Conservation (phyloP, 495 filamentous ascomycete genomes). For the Platismatia glauca region DNA sequence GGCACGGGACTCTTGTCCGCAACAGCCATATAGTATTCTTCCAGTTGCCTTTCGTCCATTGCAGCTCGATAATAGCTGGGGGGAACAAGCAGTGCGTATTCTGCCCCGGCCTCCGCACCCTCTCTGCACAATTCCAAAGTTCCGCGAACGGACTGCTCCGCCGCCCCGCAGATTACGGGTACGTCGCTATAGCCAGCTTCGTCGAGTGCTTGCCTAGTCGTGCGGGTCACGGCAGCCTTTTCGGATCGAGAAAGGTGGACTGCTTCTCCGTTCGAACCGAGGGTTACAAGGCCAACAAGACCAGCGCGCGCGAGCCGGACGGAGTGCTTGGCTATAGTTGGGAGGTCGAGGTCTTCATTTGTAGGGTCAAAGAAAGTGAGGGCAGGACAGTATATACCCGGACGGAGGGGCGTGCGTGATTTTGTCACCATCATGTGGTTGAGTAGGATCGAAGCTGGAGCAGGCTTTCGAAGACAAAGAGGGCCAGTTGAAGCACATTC, state of each 20-base stretch:
- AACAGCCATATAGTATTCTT: not conserved
- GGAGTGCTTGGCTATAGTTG: not conserved
- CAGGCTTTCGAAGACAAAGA: not conserved
- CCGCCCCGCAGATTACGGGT: not conserved
- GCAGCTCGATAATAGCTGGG: not conserved
- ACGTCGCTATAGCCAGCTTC: not conserved
- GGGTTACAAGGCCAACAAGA: not conserved
- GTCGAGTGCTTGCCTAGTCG: not conserved
- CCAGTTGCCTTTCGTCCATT: not conserved
- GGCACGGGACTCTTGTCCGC: not conserved
- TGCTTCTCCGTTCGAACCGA: not conserved
- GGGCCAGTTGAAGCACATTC: too few species aligned
- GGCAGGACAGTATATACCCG: not conserved
- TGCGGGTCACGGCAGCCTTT: not conserved
- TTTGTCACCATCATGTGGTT: not conserved
- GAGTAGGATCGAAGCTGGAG: not conserved
- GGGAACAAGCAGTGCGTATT: not conserved
- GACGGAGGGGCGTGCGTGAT: not conserved
- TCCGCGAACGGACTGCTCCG: not conserved
- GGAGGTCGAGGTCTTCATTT: not conserved
- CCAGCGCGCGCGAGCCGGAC: not conserved
- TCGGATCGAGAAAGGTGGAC: not conserved
- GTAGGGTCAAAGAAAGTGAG: not conserved
- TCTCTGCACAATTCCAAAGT: not conserved
- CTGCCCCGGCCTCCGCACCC: not conserved